A percentile compares a stretch with the other conserved stretches of the same genome.
Conservation (phyloP, 1,284 basidiomycete species). For the Trichosporon sp. region DNA sequence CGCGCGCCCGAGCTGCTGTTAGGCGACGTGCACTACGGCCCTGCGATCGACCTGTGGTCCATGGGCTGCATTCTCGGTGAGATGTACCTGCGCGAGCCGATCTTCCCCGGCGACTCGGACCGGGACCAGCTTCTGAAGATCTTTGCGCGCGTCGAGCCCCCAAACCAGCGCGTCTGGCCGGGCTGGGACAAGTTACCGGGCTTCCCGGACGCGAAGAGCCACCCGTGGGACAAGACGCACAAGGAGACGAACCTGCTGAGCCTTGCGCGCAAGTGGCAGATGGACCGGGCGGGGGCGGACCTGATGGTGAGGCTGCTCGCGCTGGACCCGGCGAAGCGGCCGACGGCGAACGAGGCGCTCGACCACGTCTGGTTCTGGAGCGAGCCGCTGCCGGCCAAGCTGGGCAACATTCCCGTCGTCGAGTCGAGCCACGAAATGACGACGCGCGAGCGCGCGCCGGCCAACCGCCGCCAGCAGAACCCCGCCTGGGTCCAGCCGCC, state of each 20-base stretch:
- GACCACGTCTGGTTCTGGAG: conserved; percentile 63
- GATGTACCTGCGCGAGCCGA: conserved; percentile 85
- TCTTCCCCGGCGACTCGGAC: conserved; percentile 82
- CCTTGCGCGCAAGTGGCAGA: conserved; percentile 32
- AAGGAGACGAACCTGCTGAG: conserved; percentile 27
- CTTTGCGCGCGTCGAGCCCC: conserved; percentile 80
- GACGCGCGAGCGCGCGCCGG: conserved; percentile 17
- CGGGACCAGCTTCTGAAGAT: conserved; percentile 88
- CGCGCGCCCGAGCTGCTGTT: conserved; percentile 91
- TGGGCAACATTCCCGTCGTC: conserved; percentile 54
- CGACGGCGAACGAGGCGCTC: conserved; percentile 54
- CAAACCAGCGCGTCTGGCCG: conserved; percentile 69
- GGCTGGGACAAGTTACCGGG: conserved; percentile 73
- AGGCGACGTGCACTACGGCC: conserved; percentile 82
- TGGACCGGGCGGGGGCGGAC: conserved; percentile 43
- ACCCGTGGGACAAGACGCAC: conserved; percentile 37
- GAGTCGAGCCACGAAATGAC: conserved; percentile 46
- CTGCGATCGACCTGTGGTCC: conserved; percentile 98
- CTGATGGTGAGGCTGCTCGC: conserved; percentile 52
- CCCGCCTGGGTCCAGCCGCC: conserved; percentile 5
- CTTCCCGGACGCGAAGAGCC: conserved; percentile 60
- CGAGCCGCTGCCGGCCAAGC: conserved; percentile 75
- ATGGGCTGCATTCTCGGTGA: conserved; percentile 92
- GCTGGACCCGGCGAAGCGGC: conserved; percentile 54
- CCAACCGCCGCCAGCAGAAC: conserved; percentile 1